Evolutionary conservation across 2,329 filamentous ascomycete species (phyloP), one percentile per base, ranked within the genome.

Genomic region (Verticillium zaregamsianum): DNA sequence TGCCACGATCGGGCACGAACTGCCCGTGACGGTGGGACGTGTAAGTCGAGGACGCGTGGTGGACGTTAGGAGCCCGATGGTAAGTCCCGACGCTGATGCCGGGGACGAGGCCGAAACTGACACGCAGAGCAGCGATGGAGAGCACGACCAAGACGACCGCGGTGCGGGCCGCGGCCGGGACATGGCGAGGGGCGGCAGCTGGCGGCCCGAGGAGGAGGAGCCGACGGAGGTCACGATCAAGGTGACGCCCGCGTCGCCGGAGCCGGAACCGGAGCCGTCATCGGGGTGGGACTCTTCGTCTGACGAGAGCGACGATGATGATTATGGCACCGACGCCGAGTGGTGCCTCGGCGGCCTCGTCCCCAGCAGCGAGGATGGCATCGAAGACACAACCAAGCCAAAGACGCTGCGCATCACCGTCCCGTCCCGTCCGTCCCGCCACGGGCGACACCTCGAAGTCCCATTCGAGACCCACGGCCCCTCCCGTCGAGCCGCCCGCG

Each of bases 401-500:
- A 40, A 25, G 45, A 3, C 9, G 45, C 45, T 23, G 20, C 7
- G 7, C 45, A 23, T 25, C 45, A 23, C n/a, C 7, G 3, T 25
- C n/a, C 20, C 20, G 2, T n/a, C 5, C 9, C 20, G 20, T 23
- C 7, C 40, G 23, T 23, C 40, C n/a, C 40, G 8, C 9, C 40
- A 49, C 9, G 40, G 40, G 12, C 40, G n/a, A 25, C 6, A 23
- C 40, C 40, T 49, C 40, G 20, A 23, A 7, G 12, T 49, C 17
- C 40, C 40, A 1, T 9, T 23, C n/a, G 15, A 23, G 23, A 49
- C 15, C 7, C 12, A 55, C 23, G 52, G 52, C 20, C 23, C 52
- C 52, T 65, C 58, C 52, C 61, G 25, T 12, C 60, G 58, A 57
- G 35, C 20, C 58, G 25, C 23, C 58, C 6, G 58, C 54, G 28